Evolutionary conservation across 1,284 basidiomycete genomes (phyloP).

Genomic region (Singerocomus inundabilis): DNA sequence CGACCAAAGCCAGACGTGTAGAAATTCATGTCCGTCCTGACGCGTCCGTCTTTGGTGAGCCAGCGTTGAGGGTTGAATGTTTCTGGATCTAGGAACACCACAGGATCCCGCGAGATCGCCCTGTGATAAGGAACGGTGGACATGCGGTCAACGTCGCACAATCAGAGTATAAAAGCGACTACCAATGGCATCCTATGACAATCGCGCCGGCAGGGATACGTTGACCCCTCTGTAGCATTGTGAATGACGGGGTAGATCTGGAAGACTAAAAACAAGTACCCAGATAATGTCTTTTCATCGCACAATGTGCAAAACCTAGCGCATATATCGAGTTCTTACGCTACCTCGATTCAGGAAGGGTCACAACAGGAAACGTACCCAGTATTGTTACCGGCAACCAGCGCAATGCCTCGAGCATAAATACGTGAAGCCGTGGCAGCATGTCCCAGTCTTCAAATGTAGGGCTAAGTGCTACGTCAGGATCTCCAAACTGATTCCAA

Average conservation of each 20-base stretch:
- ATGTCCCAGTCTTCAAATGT: neutral
- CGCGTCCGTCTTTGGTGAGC: constrained; percentile 33
- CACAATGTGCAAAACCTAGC: constrained; percentile 35
- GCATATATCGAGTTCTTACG: neutral
- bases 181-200: constrained; percentile 16
- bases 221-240: constrained; percentile 9
- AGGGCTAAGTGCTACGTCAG: neutral
- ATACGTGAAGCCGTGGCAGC: too few relatives aligned
- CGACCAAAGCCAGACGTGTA: constrained; percentile 38
- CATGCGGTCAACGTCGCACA: neutral
- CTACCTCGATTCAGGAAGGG: neutral
- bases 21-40: constrained; percentile 10
- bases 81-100: neutral
- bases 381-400: constrained; percentile 37
- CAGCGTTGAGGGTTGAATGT: constrained; percentile 37
- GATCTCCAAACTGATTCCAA: neutral
- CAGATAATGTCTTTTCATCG: constrained; percentile 39
- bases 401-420: constrained; percentile 38
- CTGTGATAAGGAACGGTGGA: neutral
- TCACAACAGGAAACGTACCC: constrained; percentile 18
- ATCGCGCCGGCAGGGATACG: constrained; percentile 15
- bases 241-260: neutral
- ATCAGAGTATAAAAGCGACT: too few relatives aligned
- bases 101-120: constrained; percentile 1
- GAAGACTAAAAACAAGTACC: constrained; percentile 24